Conservation (phyloP, 495 filamentous ascomycete species). For the Parachaetomium inaequale region DNA sequence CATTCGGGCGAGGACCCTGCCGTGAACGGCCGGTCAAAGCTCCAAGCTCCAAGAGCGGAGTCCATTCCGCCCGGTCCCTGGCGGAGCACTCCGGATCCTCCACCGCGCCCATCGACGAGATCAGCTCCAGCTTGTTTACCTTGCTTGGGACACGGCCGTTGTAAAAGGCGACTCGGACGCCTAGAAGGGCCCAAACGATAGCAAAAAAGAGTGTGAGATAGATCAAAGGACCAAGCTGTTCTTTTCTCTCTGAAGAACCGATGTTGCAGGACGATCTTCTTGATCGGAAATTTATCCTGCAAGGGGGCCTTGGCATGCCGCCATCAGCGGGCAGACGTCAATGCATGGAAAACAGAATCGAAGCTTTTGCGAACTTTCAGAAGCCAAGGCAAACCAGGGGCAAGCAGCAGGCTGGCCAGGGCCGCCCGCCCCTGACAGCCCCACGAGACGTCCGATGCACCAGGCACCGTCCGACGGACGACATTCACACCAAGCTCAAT, state of each 20-base stretch:
- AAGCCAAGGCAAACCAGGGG: not conserved
- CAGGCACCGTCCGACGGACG: not conserved
- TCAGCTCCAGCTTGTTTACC: no score
- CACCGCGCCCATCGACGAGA: no score
- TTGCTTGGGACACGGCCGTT: no score
- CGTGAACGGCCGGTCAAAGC: conserved; percentile 13
- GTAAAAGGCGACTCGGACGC: no score
- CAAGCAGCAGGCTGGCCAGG: not conserved
- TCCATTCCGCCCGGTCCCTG: no score
- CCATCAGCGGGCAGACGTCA: not conserved
- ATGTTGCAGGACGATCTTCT: not conserved
- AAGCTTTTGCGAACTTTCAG: conserved; percentile 5
- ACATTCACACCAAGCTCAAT: not conserved
- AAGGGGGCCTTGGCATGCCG: conserved; percentile 12
- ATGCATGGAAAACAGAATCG: conserved; percentile 15
- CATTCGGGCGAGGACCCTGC: not conserved
- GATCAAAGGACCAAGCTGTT: not conserved
- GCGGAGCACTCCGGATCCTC: no score
- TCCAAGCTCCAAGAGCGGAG: no score
- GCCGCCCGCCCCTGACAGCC: not conserved
- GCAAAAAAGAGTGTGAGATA: no score
- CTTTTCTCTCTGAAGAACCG: not conserved
- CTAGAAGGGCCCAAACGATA: no score
- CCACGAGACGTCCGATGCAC: not conserved
- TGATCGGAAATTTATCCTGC: conserved; percentile 12